Evolutionary conservation across 2,329 filamentous ascomycete species (phyloP).

Genomic region (Chrysosporium queenslandicum): DNA sequence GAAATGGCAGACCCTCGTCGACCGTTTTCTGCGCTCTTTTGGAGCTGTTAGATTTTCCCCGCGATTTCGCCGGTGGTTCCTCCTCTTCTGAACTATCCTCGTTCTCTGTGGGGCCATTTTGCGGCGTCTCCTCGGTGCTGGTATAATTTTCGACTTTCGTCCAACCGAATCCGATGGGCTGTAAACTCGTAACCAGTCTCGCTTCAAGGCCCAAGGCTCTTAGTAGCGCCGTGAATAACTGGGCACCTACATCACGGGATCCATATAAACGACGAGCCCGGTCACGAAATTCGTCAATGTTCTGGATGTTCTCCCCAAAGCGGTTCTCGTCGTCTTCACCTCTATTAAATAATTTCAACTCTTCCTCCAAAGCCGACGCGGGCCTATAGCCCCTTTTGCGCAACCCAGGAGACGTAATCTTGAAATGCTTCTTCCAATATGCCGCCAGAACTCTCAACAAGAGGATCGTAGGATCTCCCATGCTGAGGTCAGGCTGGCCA

Average conservation of each 20-base stretch:
- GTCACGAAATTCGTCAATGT: slow-evolving; percentile 56
- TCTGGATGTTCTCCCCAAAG: slow-evolving; percentile 68
- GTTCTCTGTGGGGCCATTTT: slow-evolving; percentile 17
- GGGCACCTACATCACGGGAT: slow-evolving; percentile 76
- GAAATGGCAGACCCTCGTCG: slow-evolving; percentile 72
- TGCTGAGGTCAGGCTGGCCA: slow-evolving; percentile 64
- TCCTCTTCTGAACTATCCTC: slow-evolving; percentile 21
- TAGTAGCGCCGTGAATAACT: slow-evolving; percentile 79
- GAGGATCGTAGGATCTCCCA: slow-evolving; percentile 68
- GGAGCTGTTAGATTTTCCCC: slow-evolving; percentile 32
- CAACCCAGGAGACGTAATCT: slow-evolving; percentile 63
- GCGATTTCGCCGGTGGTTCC: slow-evolving; percentile 18
- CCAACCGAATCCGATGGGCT: slow-evolving; percentile 83
- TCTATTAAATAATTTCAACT: slow-evolving; percentile 59
- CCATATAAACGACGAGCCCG: slow-evolving; percentile 62
- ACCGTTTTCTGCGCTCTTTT: slow-evolving; percentile 25
- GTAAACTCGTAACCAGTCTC: slow-evolving; percentile 72
- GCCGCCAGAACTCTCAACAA: slow-evolving; percentile 65
- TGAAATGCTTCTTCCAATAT: slow-evolving; percentile 84
- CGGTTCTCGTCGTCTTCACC: slow-evolving; percentile 50
- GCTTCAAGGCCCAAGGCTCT: slow-evolving; percentile 72
- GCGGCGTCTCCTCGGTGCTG: slow-evolving; percentile 22
- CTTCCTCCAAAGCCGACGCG: slow-evolving; percentile 61
- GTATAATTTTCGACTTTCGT: slow-evolving; percentile 74
- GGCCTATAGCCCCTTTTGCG: slow-evolving; percentile 86